Base-by-base conservation (phyloP, 2,329 filamentous ascomycete species). In the Fusarium buharicum region DNA sequence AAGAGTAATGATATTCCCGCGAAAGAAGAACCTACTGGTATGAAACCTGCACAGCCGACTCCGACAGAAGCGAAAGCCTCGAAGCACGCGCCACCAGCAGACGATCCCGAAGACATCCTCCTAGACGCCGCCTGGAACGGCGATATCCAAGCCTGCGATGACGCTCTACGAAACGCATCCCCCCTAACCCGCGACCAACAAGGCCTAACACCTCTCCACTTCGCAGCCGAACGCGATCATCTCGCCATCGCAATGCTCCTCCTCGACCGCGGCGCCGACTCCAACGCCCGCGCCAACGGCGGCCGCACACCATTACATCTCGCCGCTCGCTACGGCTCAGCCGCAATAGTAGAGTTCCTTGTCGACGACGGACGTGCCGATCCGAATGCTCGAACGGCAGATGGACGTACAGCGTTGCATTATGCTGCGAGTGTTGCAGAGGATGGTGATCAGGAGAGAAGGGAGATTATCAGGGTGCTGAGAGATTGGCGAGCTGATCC, bases 51-150 rank as follows among this genome's bases (percentile, higher is more conserved):
- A 5, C 38, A 51, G 0, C 37, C 50, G 2, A 46, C 38, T 5
- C 36, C 43, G 13, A 5, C 12, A 5, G 14, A 31, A 14, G 34
- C 22, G 0, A 48, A 55, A 1, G 10, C 27, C 1, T 1, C 46
- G 13, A 40, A 9, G 0, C 31, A 22, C 6, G 30, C 13, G 6
- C 17, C 13, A 2, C 51, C 44, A 16, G 16, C n/a, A 20, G 59
- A 69, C 4, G 57, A 66, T 14, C 57, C 65, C 0, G 55, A 68
- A 44, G 72, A 74, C 0, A 22, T 57, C 0, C 59, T 75, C 3
- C 65, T 75, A 1, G 72, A 74, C 33, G 73, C 71, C 0, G 71
- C 74, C 54, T 78, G 73, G 73, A 71, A 71, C 27, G 73, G 73
- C 2, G 64, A 75, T 17, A 56, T 74, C 9, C 57, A 70, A 27